Evolutionary conservation across 1,284 basidiomycete genomes (phyloP).

Genomic region (Puccinia novopanici): DNA sequence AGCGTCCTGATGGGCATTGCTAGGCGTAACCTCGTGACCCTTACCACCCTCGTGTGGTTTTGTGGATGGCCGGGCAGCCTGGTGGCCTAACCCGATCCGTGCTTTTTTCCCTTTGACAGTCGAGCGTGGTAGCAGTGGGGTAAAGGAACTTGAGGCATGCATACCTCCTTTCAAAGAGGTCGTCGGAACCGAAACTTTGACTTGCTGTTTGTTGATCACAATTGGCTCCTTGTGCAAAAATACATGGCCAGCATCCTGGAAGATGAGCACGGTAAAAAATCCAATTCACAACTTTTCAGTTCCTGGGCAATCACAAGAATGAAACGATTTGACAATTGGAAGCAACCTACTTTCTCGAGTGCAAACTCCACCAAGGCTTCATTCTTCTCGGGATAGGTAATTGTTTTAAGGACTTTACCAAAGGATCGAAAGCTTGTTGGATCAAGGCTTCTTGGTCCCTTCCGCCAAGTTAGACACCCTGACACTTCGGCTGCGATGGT

Average conservation of each 20-base stretch:
- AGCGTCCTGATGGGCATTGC: not conserved
- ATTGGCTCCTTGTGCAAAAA: slow-evolving; percentile 47
- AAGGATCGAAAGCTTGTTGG: slow-evolving; percentile 83
- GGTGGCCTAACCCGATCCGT: slow-evolving; percentile 39
- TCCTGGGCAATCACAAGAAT: not conserved
- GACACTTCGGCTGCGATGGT: slow-evolving; percentile 66
- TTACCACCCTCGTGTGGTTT: not conserved
- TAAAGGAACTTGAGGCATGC: slow-evolving; percentile 22
- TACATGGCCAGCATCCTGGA: slow-evolving; percentile 36
- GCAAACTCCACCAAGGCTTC: slow-evolving; percentile 47
- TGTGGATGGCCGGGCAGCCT: not conserved
- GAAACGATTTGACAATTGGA: not conserved
- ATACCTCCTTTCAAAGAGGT: slow-evolving; percentile 11
- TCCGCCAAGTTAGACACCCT: slow-evolving; percentile 73
- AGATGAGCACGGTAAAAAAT: not conserved
- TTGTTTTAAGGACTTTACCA: slow-evolving; percentile 63
- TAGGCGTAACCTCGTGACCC: not conserved
- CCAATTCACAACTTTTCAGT: not conserved
- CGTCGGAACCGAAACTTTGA: slow-evolving; percentile 36
- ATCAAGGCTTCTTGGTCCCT: slow-evolving; percentile 79
- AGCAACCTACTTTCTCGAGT: slow-evolving; percentile 32
- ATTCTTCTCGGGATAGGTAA: slow-evolving; percentile 49
- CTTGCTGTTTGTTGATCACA: slow-evolving; percentile 12
- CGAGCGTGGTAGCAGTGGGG: slow-evolving; percentile 41
- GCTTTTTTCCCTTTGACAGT: slow-evolving; percentile 37